phyloP scores from a whole-genome alignment of 495 filamentous ascomycete genomes.

The Aspergillus ellipticus region DNA sequence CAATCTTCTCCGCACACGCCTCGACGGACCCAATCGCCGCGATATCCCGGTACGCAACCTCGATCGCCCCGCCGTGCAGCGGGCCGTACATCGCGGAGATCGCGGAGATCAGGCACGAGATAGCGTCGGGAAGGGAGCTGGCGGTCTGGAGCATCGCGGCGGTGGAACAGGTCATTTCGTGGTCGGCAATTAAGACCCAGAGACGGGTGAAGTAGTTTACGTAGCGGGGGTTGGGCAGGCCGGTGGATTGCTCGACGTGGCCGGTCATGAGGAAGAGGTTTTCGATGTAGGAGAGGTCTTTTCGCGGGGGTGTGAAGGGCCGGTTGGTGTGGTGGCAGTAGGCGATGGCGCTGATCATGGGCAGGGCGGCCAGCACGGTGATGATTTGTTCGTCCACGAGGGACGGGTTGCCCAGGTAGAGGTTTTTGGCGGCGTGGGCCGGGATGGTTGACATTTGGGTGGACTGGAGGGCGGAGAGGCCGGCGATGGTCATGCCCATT shows the following conservation, averaged over 20 bases:
- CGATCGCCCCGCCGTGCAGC: constrained; percentile 51
- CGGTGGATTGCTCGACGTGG: constrained; percentile 22
- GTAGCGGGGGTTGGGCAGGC: constrained; percentile 14
- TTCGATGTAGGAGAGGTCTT: constrained; percentile 35
- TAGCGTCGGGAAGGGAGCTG: constrained; percentile 44
- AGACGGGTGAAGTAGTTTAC: background rate
- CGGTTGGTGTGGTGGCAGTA: background rate
- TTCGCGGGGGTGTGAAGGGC: constrained; percentile 31
- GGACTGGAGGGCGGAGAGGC: background rate
- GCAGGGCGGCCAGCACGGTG: background rate
- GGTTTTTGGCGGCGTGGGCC: background rate
- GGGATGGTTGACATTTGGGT: background rate
- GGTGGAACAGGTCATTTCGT: constrained; percentile 54
- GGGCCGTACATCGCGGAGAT: constrained; percentile 44
- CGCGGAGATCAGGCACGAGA: constrained; percentile 34
- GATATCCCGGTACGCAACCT: constrained; percentile 43
- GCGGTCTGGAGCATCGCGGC: constrained; percentile 48
- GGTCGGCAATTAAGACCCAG: constrained; percentile 43
- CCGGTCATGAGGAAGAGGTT: constrained; percentile 45
- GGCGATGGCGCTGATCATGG: background rate
- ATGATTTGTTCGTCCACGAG: background rate
- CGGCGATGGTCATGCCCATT: background rate
- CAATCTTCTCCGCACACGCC: constrained; percentile 35
- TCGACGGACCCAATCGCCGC: constrained; percentile 38
- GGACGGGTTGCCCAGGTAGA: background rate